Percentiles rank a stretch among this genome's conserved stretches.
Evolutionary conservation across 2,329 filamentous ascomycete genomes (phyloP).

Genomic region (Gliomastix tumulicola): DNA sequence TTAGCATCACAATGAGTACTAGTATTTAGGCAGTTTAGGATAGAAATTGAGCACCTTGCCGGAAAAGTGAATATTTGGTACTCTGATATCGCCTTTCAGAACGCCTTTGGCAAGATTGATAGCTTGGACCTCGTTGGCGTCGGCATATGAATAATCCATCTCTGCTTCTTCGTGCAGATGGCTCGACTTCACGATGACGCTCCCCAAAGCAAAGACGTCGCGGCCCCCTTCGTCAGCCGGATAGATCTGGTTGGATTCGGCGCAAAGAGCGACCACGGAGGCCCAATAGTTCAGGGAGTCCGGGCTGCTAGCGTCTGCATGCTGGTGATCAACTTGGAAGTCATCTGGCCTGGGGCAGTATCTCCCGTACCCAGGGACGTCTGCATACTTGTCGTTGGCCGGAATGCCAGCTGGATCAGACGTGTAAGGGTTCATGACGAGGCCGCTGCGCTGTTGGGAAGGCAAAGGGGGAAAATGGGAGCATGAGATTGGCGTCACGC

Average conservation of each 20-base stretch:
- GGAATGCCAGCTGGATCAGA: slow-evolving; percentile 8
- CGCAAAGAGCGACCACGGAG: slow-evolving; percentile 21
- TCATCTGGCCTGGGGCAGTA: slow-evolving; percentile 8
- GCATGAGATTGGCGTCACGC: too few relatives aligned
- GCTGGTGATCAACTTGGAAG: slow-evolving; percentile 8
- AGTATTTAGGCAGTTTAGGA: background rate
- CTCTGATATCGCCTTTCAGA: slow-evolving; percentile 17
- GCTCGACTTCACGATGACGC: slow-evolving; percentile 29
- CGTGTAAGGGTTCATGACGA: slow-evolving; percentile 7
- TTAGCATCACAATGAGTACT: too few relatives aligned
- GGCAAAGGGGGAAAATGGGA: too few relatives aligned
- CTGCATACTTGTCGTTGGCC: slow-evolving; percentile 6
- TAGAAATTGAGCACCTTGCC: slow-evolving; percentile 19
- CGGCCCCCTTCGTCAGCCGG: slow-evolving; percentile 21
- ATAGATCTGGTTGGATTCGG: slow-evolving; percentile 19
- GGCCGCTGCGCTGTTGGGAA: too few relatives aligned
- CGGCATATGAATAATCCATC: slow-evolving; percentile 28
- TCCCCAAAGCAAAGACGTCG: slow-evolving; percentile 32
- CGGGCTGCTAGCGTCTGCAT: slow-evolving; percentile 14
- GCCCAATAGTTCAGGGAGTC: slow-evolving; percentile 21
- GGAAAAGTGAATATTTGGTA: slow-evolving; percentile 28
- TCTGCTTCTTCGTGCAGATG: slow-evolving; percentile 16
- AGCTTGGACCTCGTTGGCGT: slow-evolving; percentile 30
- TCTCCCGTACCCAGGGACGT: slow-evolving; percentile 10
- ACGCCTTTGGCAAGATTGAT: slow-evolving; percentile 18